A percentile compares a stretch with the other conserved stretches of the same genome.
Evolutionary conservation across 768 basidiomycete species (phyloP).

Genomic region (Xanthoconium purpureum): DNA sequence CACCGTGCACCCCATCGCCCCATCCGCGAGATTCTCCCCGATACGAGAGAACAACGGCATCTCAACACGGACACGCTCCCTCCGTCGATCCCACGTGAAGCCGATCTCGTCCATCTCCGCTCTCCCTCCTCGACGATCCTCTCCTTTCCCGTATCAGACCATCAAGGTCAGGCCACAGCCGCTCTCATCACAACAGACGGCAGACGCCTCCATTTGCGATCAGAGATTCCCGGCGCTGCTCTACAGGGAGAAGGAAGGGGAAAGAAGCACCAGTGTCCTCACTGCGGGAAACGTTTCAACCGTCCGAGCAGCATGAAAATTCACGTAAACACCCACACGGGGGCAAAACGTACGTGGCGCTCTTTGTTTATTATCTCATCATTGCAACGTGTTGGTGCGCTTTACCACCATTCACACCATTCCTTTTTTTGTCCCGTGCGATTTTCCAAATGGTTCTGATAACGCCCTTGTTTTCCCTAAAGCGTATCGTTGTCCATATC

Average conservation of each 20-base stretch:
- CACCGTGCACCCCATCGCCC: conserved; percentile 16
- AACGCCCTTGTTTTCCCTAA: conserved; percentile 2
- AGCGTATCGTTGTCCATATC: conserved; percentile 76
- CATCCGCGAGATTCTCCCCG: conserved; percentile 25
- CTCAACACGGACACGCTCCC: conserved; percentile 19
- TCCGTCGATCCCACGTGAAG: conserved; percentile 32
- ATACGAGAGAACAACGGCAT: conserved; percentile 27
- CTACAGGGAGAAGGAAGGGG: conserved; percentile 33
- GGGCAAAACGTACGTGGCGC: conserved; percentile 35
- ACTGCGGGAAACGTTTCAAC: conserved; percentile 42
- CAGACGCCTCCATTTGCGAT: conserved; percentile 29
- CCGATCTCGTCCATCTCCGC: conserved; percentile 30
- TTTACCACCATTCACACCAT: conserved; percentile 10
- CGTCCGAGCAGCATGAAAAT: conserved; percentile 42
- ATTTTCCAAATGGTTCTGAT: conserved; percentile 9
- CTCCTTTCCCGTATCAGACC: conserved; percentile 34
- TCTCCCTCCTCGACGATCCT: conserved; percentile 33
- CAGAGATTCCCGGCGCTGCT: conserved; percentile 25
- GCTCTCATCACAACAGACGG: conserved; percentile 29
- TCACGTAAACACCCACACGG: conserved; percentile 42
- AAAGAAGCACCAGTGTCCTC: conserved; percentile 37
- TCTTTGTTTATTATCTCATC: conserved; percentile 7
- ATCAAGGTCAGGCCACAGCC: conserved; percentile 21
- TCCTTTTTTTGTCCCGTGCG: conserved; percentile 2
- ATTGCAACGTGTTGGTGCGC: conserved; percentile 22